phyloP scores from a whole-genome alignment of 2,329 filamentous ascomycete species.

The Elsinoe fawcettii region DNA sequence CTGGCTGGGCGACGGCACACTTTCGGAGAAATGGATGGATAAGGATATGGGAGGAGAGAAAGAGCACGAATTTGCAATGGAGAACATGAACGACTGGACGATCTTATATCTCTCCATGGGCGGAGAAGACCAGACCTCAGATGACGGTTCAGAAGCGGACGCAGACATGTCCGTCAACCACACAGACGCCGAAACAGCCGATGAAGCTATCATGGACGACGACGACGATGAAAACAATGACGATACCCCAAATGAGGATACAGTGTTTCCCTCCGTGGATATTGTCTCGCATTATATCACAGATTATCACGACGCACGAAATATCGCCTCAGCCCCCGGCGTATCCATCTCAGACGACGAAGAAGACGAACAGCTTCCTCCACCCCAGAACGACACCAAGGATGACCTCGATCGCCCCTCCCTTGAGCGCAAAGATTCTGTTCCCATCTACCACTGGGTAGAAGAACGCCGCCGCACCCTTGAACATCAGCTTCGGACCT shows the following conservation, averaged over 20 bases:
- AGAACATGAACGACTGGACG: slow-evolving; percentile 15
- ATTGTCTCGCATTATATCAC: slow-evolving; percentile 14
- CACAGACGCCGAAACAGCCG: slow-evolving; percentile 11
- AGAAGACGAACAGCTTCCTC: not conserved
- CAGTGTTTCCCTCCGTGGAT: slow-evolving; percentile 12
- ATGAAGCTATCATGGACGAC: slow-evolving; percentile 11
- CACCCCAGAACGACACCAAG: not conserved
- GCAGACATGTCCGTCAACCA: slow-evolving; percentile 13
- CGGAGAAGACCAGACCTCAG: not conserved
- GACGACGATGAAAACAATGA: not conserved
- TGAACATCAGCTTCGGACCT: slow-evolving; percentile 13
- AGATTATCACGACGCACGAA: slow-evolving; percentile 15
- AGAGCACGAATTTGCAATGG: slow-evolving; percentile 16
- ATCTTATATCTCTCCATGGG: slow-evolving; percentile 14
- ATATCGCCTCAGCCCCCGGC: slow-evolving; percentile 14
- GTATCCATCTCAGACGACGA: slow-evolving; percentile 1
- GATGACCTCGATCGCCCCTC: not conserved
- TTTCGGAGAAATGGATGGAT: slow-evolving; percentile 15
- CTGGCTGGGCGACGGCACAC: slow-evolving; percentile 8
- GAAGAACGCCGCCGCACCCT: slow-evolving; percentile 14
- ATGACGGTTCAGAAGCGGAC: slow-evolving; percentile 11
- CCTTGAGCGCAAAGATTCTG: slow-evolving; percentile 10
- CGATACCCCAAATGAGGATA: not conserved
- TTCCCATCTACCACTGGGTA: slow-evolving; percentile 14
- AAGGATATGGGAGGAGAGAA: slow-evolving; percentile 15